Base-by-base conservation (phyloP, 1,284 basidiomycete genomes). In the Volvariella volvacea region DNA sequence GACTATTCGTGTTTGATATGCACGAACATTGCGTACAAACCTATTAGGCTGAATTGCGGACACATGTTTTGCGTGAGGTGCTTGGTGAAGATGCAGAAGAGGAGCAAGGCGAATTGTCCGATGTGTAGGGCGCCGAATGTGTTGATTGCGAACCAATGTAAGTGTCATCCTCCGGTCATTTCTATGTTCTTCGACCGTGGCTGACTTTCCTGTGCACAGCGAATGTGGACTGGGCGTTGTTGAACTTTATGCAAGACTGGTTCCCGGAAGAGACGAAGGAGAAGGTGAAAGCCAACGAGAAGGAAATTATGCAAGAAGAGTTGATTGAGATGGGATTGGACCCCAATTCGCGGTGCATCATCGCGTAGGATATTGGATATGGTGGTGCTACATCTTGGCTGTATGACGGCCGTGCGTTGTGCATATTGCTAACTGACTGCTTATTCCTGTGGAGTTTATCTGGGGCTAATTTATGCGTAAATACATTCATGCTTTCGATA, bases 11-110 rank as follows among this genome's bases (percentile, higher is more conserved):
- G 85, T 51, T 65, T 80, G 28, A 92, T 92, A 47, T 92, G 90
- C 63, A 88, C 81, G 1, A 78, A 73, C 45, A 81, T 93, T 50
- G 90, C 90, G 4, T 92, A 92, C 71, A 92, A 90, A 61, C 90
- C 90, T 0, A 90, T 98, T 45, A 72, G 92, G 3, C 73, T 98
- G 2, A 64, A 66, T 20, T 98, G 94, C 54, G 75, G 83, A 0
- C 94, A 97, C 62, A 66, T 95, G n/a, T 96, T 96, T 63, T 97
- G 93, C 55, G 89, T 92, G 7, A 65, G 87, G 41, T 96, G 93
- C 61, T 70, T 98, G 14, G 91, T 92, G 40, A 96, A 97, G 68
- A 87, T 98, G 80, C 94, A 98, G 66, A 89, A 88, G 57, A 72
- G 85, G 12, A 80, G 83, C 0, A 81, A 87, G 54, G 77, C 70